Evolutionary conservation across 2,329 filamentous ascomycete species (phyloP).

Genomic region (Cytospora paraplurivora): DNA sequence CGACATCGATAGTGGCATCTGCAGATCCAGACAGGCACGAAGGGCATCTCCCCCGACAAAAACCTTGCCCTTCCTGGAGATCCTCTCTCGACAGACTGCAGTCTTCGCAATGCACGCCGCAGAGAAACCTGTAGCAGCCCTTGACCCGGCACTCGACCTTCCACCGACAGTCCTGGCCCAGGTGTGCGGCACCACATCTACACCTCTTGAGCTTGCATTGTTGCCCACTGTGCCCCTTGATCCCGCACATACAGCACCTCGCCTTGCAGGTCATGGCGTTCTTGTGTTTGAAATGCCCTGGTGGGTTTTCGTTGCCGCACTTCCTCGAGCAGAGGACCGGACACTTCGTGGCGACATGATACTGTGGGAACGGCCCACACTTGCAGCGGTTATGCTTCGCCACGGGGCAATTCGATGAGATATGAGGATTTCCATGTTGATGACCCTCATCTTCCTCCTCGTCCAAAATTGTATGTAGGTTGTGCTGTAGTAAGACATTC

Average conservation of each 20-base stretch:
- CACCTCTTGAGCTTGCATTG: constrained; percentile 41
- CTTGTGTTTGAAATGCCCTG: constrained; percentile 36
- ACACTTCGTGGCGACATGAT: constrained; percentile 39
- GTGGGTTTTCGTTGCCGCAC: constrained; percentile 35
- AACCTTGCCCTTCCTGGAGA: constrained; percentile 31
- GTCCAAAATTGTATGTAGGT: not conserved
- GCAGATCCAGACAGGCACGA: constrained; percentile 32
- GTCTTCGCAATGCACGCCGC: constrained; percentile 41
- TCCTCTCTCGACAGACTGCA: constrained; percentile 33
- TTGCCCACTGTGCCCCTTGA: constrained; percentile 40
- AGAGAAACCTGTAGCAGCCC: constrained; percentile 40
- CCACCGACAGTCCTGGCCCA: constrained; percentile 45
- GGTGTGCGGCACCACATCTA: constrained; percentile 41
- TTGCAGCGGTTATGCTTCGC: constrained; percentile 42
- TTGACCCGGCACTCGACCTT: constrained; percentile 39
- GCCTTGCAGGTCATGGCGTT: constrained; percentile 42
- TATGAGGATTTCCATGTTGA: constrained; percentile 32
- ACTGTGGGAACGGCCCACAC: constrained; percentile 43
- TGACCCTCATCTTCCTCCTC: not conserved
- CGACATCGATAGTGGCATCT: no score
- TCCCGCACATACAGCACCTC: constrained; percentile 48
- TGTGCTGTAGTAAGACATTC: not conserved
- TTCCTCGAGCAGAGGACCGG: constrained; percentile 38
- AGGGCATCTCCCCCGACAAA: constrained; percentile 38
- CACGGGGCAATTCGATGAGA: constrained; percentile 36